phyloP scores from a whole-genome alignment of 202 grass and related monocot species.

The Hordeum pubiflorum region DNA sequence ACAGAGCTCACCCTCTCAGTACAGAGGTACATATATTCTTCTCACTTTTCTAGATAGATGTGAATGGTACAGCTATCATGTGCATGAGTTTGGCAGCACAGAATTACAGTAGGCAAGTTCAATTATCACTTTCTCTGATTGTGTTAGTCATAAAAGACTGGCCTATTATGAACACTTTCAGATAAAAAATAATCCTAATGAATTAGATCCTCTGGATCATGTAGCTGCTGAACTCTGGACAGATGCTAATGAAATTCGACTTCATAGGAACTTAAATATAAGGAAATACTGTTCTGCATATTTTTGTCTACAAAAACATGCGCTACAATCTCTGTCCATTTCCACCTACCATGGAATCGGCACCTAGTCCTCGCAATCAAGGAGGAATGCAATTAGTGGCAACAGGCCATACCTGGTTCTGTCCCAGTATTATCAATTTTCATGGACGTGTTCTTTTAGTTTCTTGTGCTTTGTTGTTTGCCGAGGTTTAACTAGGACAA shows the following conservation, averaged over 20 bases:
- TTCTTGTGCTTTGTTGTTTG: background rate
- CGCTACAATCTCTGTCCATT: background rate
- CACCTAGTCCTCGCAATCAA: background rate
- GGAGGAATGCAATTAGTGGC: background rate
- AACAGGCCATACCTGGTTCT: background rate
- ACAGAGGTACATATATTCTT: background rate
- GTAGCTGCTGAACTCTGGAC: background rate
- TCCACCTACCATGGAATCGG: background rate
- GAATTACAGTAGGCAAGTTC: background rate
- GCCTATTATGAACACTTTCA: background rate
- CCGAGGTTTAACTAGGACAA: background rate
- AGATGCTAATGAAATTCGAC: background rate
- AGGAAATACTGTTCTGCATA: background rate
- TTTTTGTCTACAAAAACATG: background rate
- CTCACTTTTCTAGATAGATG: background rate
- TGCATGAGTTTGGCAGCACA: background rate
- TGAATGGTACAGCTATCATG: background rate
- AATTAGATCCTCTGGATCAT: background rate
- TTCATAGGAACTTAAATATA: background rate
- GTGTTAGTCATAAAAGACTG: background rate
- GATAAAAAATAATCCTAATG: background rate
- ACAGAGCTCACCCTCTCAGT: background rate
- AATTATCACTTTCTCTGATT: background rate
- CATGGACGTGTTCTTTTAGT: too few species aligned
- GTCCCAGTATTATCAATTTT: background rate